phyloP scores from a whole-genome alignment of 257 asterid genomes.

The Catharanthus roseus region DNA sequence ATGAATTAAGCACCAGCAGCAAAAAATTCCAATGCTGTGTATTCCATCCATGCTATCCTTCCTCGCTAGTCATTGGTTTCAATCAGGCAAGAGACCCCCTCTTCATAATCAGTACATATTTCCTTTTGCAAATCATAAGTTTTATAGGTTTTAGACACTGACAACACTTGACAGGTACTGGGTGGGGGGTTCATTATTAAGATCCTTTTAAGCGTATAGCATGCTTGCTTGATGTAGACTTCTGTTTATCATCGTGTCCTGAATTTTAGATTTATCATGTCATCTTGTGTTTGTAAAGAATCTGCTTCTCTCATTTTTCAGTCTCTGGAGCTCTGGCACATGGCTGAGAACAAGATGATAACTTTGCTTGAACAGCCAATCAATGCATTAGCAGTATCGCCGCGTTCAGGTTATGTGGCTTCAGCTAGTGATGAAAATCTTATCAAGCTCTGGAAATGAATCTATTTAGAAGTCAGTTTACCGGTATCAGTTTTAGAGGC shows the following conservation, averaged over 20 bases:
- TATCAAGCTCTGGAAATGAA: slow-evolving; percentile 35
- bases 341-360: slow-evolving; percentile 33
- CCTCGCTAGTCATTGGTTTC: slow-evolving; percentile 25
- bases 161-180: not conserved
- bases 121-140: not conserved
- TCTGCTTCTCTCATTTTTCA: slow-evolving; percentile 11
- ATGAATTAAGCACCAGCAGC: slow-evolving; percentile 25
- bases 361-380: slow-evolving; percentile 19
- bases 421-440: slow-evolving; percentile 23
- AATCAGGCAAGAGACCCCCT: slow-evolving; percentile 22
- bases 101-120: not conserved
- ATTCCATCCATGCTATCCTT: slow-evolving; percentile 29
- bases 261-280: not conserved
- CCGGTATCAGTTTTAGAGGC: not conserved
- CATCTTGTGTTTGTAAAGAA: not conserved
- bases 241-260: not conserved
- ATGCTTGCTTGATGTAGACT: not conserved
- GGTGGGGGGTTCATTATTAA: not conserved
- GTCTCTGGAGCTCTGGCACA: slow-evolving; percentile 40
- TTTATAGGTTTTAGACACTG: not conserved
- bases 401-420: slow-evolving; percentile 25
- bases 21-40: slow-evolving; percentile 28
- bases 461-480: not conserved
- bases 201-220: not conserved
- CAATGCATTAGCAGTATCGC: slow-evolving; percentile 22